Percentiles rank a stretch among this genome's conserved stretches.
Conservation (phyloP, 768 basidiomycete genomes). For the Exidia glandulosa region DNA sequence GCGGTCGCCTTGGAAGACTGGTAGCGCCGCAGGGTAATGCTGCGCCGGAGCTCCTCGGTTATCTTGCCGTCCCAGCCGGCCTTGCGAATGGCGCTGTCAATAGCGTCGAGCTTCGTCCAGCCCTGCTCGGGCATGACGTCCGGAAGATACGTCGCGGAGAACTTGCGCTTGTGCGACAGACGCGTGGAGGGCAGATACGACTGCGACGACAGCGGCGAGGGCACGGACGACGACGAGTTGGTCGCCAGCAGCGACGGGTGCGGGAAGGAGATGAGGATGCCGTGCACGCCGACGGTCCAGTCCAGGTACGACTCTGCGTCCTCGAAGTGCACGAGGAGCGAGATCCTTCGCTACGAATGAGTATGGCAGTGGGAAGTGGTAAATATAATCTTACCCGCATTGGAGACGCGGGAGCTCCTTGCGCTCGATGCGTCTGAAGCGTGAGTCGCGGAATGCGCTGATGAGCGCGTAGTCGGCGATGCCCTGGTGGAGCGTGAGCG, state of each 20-base stretch:
- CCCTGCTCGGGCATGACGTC: conserved; percentile 88
- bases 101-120: conserved; percentile 83
- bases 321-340: conserved; percentile 90
- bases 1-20: conserved; percentile 63
- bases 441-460: conserved; percentile 80
- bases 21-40: conserved; percentile 68
- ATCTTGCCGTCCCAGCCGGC: conserved; percentile 81
- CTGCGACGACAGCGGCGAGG: conserved; percentile 13
- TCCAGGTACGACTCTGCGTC: conserved; percentile 74
- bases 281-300: conserved; percentile 89
- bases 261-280: conserved; percentile 80
- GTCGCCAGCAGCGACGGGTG: conserved; percentile 54
- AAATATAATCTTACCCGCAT: conserved; percentile 56
- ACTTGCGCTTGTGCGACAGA: conserved; percentile 42
- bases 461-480: conserved; percentile 83
- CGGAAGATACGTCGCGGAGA: conserved; percentile 87
- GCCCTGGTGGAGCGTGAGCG: conserved; percentile 61
- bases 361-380: conserved; percentile 1
- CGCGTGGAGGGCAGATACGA: background rate
- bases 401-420: conserved; percentile 71
- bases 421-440: conserved; percentile 72
- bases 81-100: conserved; percentile 88
- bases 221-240: conserved; percentile 27
- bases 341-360: conserved; percentile 47
- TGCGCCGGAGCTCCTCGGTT: conserved; percentile 70